Conservation (phyloP, 495 filamentous ascomycete species). For the Aspergillus kassunensis region DNA sequence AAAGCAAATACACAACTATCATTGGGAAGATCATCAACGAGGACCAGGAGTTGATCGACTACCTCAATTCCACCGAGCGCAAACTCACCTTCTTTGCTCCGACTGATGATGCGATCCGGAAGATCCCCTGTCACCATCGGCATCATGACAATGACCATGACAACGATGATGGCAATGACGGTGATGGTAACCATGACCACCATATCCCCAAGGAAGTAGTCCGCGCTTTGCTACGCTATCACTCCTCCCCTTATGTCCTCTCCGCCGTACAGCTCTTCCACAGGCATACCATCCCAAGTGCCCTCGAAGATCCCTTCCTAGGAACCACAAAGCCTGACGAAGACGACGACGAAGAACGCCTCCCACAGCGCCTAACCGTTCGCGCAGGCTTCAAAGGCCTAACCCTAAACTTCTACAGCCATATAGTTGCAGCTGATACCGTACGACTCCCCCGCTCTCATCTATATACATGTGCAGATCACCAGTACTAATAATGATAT, state of each 20-base stretch:
- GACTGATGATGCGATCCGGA: constrained; percentile 67
- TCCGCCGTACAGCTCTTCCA: constrained; percentile 53
- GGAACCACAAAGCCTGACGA: constrained; percentile 22
- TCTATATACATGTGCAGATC: too few species aligned
- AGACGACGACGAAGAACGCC: constrained; percentile 22
- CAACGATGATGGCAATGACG: neutral
- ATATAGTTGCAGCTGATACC: constrained; percentile 61
- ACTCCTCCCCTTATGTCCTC: constrained; percentile 61
- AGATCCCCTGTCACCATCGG: constrained; percentile 43
- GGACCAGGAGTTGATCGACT: constrained; percentile 61
- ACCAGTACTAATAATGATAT: constrained; percentile 1
- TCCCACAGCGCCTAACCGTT: constrained; percentile 65
- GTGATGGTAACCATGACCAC: constrained; percentile 24
- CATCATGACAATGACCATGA: neutral
- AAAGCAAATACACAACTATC: constrained; percentile 69
- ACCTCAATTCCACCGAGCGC: constrained; percentile 62
- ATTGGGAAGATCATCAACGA: constrained; percentile 69
- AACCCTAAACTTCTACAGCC: constrained; percentile 69
- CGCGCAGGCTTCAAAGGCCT: constrained; percentile 53
- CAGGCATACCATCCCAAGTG: constrained; percentile 68
- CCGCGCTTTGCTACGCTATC: constrained; percentile 64
- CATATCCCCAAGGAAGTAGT: constrained; percentile 58
- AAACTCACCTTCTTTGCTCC: constrained; percentile 83
- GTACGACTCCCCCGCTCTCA: constrained; percentile 30
- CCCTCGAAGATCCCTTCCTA: constrained; percentile 52